Conservation (phyloP, 495 filamentous ascomycete genomes). For the Trypethelium eluteriae region DNA sequence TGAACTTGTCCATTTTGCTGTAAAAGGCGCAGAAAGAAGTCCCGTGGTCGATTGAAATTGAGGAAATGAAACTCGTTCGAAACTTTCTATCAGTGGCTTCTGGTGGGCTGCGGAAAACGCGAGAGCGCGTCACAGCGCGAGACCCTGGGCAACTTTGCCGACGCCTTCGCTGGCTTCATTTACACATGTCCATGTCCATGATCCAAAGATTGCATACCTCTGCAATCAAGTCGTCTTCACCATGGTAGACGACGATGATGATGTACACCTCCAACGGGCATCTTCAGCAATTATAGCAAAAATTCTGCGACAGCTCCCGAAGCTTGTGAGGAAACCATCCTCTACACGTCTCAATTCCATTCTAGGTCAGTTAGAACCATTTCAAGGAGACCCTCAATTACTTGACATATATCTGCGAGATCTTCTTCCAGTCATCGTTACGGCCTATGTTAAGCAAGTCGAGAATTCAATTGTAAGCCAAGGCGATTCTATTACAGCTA, state of each 20-base stretch:
- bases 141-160: not conserved
- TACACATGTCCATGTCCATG: not conserved
- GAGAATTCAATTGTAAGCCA: constrained; percentile 21
- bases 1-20: constrained; percentile 43
- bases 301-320: constrained; percentile 25
- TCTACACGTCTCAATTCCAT: constrained; percentile 15
- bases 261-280: constrained; percentile 31
- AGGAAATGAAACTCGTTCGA: no score
- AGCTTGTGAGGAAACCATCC: constrained; percentile 24
- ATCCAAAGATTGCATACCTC: not conserved
- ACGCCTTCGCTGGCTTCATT: not conserved
- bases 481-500: constrained; percentile 38
- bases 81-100: not conserved
- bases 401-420: constrained; percentile 78
- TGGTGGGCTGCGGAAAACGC: not conserved
- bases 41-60: no score
- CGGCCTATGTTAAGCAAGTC: constrained; percentile 51
- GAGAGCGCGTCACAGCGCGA: not conserved
- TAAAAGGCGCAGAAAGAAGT: not conserved
- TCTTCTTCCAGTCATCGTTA: constrained; percentile 63
- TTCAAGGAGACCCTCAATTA: constrained; percentile 92
- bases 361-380: constrained; percentile 65
- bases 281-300: constrained; percentile 27
- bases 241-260: constrained; percentile 30
- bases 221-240: not conserved